These are phyloP conservation scores for Russula compacta DNA, from an alignment of 768 basidiomycete genomes.

Conservation along the genomic window DNA sequence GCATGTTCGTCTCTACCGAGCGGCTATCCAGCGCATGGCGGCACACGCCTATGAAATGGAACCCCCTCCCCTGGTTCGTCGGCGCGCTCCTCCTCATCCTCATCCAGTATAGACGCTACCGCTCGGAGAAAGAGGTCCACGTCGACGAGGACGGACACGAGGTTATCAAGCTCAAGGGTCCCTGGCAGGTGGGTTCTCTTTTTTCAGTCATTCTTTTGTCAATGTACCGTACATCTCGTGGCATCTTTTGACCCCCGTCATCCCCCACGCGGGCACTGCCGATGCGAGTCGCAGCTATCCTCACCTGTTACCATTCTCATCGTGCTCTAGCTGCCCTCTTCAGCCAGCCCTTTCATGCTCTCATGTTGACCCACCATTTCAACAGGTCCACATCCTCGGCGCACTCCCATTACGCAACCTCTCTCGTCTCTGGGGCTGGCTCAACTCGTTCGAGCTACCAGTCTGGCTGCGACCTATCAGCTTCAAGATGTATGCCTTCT, in stretches of 20 bases:
- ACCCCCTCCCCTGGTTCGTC: conserved; percentile 84
- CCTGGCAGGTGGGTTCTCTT: conserved; percentile 69
- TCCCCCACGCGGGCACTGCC: too few relatives aligned
- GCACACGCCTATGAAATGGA: conserved; percentile 89
- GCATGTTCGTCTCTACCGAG: conserved; percentile 31
- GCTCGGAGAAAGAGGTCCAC: conserved; percentile 51
- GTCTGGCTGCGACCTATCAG: conserved; percentile 93
- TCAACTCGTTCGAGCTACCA: conserved; percentile 89
- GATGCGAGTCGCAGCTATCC: neutral
- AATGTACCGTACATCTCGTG: neutral
- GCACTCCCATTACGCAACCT: conserved; percentile 90
- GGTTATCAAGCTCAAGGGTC: conserved; percentile 73
- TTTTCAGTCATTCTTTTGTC: neutral
- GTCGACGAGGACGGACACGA: conserved; percentile 81
- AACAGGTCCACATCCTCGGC: conserved; percentile 89
- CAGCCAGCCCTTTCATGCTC: neutral
- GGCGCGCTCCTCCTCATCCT: conserved; percentile 81
- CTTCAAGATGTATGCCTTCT: conserved; percentile 71
- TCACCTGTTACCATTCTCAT: neutral
- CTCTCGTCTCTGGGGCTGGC: conserved; percentile 94
- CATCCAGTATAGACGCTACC: conserved; percentile 56
- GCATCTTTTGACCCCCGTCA: neutral
- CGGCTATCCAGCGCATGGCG: conserved; percentile 72
- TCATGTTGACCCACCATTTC: conserved; percentile 1
- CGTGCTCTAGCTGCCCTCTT: neutral